A percentile compares a stretch with the other conserved stretches of the same genome.
These are phyloP conservation scores for Hydnum rufescens DNA, from an alignment of 768 basidiomycete genomes.

Conservation along the genomic window DNA sequence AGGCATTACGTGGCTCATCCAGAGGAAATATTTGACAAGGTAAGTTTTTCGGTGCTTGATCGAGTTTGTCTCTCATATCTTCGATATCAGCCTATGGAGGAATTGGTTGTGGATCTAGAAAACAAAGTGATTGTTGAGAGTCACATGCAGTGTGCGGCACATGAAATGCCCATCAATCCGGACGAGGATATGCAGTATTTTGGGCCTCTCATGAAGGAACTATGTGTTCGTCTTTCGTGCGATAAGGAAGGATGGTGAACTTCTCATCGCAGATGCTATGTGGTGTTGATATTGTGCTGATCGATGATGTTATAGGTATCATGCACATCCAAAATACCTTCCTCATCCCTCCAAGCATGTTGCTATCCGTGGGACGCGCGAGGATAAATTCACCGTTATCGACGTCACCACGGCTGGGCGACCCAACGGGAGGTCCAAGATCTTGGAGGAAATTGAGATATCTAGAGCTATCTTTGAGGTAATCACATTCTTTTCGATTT, in stretches of 20 bases:
- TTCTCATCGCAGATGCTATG: too few species aligned
- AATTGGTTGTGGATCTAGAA: constrained; percentile 51
- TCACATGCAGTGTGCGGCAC: constrained; percentile 72
- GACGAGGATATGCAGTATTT: constrained; percentile 50
- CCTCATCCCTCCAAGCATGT: constrained; percentile 58
- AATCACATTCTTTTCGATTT: background rate
- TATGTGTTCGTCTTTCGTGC: constrained; percentile 43
- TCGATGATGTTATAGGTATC: constrained; percentile 34
- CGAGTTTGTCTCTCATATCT: background rate
- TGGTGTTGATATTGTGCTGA: background rate
- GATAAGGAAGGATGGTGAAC: constrained; percentile 73
- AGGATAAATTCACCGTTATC: constrained; percentile 60
- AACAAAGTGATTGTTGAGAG: constrained; percentile 61
- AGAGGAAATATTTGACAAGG: constrained; percentile 43
- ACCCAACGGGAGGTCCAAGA: constrained; percentile 20
- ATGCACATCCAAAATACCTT: constrained; percentile 57
- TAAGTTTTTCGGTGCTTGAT: background rate
- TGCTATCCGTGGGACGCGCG: constrained; percentile 54
- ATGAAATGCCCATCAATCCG: constrained; percentile 59
- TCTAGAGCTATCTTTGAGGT: constrained; percentile 73
- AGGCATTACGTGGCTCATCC: constrained; percentile 54
- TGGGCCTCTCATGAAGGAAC: constrained; percentile 33
- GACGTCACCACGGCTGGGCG: constrained; percentile 31
- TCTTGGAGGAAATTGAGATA: constrained; percentile 68
- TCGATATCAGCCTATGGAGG: constrained; percentile 24